Evolutionary conservation across 2,329 filamentous ascomycete species (phyloP).

Genomic region (Sporothrix pallida): DNA sequence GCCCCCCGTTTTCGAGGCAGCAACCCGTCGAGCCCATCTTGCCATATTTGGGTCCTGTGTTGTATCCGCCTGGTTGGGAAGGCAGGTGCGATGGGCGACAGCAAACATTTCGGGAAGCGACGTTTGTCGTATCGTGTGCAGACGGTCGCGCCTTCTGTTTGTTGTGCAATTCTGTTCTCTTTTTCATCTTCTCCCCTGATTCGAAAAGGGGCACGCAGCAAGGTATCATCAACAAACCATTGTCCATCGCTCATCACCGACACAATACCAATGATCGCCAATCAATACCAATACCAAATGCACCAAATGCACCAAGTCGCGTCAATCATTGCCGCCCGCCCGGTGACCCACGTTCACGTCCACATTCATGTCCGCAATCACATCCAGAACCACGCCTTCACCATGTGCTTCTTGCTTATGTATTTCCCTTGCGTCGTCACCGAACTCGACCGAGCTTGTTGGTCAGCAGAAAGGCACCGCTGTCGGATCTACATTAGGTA

Average conservation of each 20-base stretch:
- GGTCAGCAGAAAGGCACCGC: not conserved
- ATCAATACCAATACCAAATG: too few species aligned
- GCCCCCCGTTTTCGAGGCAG: not conserved
- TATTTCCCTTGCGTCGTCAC: not conserved
- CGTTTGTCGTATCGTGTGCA: not conserved
- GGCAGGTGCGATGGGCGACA: not conserved
- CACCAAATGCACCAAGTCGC: too few species aligned
- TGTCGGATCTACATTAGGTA: not conserved
- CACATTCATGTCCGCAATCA: too few species aligned
- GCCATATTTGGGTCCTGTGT: too few species aligned
- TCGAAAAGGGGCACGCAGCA: not conserved
- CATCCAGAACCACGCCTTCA: too few species aligned
- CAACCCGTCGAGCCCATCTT: not conserved
- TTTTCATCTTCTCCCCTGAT: too few species aligned
- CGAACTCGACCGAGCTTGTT: not conserved
- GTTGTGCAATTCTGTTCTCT: not conserved
- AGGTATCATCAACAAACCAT: too few species aligned
- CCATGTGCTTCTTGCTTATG: not conserved
- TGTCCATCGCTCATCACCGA: too few species aligned
- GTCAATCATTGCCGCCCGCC: not conserved
- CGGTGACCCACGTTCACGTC: not conserved
- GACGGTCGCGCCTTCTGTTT: conserved; percentile 4
- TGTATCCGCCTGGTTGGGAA: not conserved
- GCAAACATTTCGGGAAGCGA: not conserved
- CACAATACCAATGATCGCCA: too few species aligned